These are phyloP conservation scores for Botrytis deweyae DNA, from an alignment of 2,329 filamentous ascomycete genomes.

Conservation along the genomic window DNA sequence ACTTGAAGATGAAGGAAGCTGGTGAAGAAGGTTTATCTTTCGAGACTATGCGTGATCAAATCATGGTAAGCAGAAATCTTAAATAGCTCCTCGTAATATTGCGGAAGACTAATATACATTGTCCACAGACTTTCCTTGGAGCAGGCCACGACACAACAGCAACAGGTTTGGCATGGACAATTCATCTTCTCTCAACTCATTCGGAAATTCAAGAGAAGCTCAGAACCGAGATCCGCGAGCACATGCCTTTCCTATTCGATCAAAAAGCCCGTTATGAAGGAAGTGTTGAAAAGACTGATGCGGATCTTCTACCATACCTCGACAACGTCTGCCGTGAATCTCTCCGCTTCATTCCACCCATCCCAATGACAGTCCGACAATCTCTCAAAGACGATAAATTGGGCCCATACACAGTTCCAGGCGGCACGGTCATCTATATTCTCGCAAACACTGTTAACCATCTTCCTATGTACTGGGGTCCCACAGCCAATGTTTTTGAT, in stretches of 20 bases:
- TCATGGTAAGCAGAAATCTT: not conserved
- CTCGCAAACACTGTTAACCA: constrained; percentile 46
- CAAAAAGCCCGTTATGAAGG: constrained; percentile 37
- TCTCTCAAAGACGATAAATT: constrained; percentile 43
- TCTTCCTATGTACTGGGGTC: constrained; percentile 44
- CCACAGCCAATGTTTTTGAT: constrained; percentile 43
- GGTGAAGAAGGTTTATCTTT: constrained; percentile 66
- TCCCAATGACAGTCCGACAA: constrained; percentile 39
- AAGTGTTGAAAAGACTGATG: constrained; percentile 39
- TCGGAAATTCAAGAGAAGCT: constrained; percentile 25
- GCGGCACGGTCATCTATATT: constrained; percentile 46
- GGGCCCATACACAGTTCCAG: constrained; percentile 44
- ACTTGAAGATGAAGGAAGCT: constrained; percentile 56
- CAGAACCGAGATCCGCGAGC: constrained; percentile 1
- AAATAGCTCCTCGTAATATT: not conserved
- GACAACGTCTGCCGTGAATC: constrained; percentile 49
- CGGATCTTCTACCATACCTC: constrained; percentile 45
- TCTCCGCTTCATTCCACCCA: constrained; percentile 47
- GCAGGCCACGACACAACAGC: constrained; percentile 54
- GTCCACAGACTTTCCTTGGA: constrained; percentile 74
- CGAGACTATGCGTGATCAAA: constrained; percentile 61
- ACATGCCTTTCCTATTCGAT: constrained; percentile 40
- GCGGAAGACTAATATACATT: not conserved
- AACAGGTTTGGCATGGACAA: constrained; percentile 45
- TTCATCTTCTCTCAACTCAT: constrained; percentile 45